phyloP scores from a whole-genome alignment of 345 rosid species.

The Camelina neglecta region DNA sequence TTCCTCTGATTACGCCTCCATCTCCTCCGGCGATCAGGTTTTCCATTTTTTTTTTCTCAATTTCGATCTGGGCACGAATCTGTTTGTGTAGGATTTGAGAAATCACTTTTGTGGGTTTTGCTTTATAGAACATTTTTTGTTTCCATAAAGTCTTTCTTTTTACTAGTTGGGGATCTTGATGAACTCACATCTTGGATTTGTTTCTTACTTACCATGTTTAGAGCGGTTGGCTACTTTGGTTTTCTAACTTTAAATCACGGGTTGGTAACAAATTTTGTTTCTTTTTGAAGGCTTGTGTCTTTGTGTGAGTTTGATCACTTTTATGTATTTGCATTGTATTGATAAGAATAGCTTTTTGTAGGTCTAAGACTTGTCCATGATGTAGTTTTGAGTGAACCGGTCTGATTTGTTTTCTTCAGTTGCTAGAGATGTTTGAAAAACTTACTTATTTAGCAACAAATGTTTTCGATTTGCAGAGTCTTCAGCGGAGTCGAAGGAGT shows the following conservation, averaged over 20 bases:
- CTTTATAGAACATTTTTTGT: background rate
- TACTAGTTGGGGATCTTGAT: conserved; percentile 24
- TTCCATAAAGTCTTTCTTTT: conserved; percentile 27
- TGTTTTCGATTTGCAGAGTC: conserved; percentile 52
- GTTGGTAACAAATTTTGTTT: background rate
- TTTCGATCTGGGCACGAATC: conserved; percentile 21
- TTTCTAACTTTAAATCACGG: conserved; percentile 14
- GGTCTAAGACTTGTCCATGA: background rate
- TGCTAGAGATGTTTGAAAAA: background rate
- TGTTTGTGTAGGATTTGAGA: conserved; percentile 13
- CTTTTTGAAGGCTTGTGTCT: background rate
- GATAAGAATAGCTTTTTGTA: background rate
- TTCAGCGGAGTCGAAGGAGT: conserved; percentile 64
- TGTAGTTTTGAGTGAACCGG: background rate
- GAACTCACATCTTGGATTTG: conserved; percentile 8
- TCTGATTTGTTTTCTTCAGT: background rate
- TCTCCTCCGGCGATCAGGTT: conserved; percentile 72
- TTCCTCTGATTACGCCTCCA: conserved; percentile 66
- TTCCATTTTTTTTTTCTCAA: background rate
- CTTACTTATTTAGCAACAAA: background rate
- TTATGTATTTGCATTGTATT: conserved; percentile 28
- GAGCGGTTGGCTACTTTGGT: background rate
- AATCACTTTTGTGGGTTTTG: conserved; percentile 31
- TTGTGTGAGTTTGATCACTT: conserved; percentile 21
- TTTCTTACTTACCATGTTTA: conserved; percentile 12